Percentiles rank a stretch among this genome's conserved stretches.
Conservation (phyloP, 305 asterid genomes). For the Solanum hybrid region DNA sequence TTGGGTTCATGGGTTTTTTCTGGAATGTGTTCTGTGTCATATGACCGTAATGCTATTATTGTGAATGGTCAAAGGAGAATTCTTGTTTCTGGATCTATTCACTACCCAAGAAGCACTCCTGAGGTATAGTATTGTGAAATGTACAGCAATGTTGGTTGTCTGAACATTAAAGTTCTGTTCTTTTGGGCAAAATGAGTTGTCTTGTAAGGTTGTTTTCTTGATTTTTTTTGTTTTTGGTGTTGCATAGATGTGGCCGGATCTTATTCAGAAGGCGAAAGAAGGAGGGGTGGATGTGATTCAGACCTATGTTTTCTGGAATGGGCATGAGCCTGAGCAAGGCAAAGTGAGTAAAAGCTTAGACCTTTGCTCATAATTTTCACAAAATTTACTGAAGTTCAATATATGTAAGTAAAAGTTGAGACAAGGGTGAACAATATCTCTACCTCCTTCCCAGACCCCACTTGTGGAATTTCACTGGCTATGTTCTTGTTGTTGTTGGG, state of each 20-base stretch:
- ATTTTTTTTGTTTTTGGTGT: background rate
- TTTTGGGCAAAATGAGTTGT: background rate
- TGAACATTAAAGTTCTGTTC: background rate
- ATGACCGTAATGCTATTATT: slow-evolving; percentile 14
- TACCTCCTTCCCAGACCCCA: background rate
- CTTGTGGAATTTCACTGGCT: background rate
- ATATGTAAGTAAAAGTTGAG: background rate
- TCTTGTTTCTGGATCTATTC: slow-evolving; percentile 25
- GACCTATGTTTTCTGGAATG: slow-evolving; percentile 32
- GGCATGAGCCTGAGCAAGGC: slow-evolving; percentile 26
- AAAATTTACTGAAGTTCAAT: background rate
- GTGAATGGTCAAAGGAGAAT: slow-evolving; percentile 22
- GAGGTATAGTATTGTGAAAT: slow-evolving; percentile 12
- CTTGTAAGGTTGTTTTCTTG: background rate
- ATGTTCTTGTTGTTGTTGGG: background rate
- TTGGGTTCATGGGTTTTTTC: slow-evolving; percentile 7
- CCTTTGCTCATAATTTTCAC: background rate
- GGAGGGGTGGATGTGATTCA: slow-evolving; percentile 24
- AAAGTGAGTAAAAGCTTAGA: slow-evolving; percentile 1
- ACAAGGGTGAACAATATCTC: background rate
- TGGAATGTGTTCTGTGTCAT: slow-evolving; percentile 12
- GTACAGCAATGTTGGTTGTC: background rate
- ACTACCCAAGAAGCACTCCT: slow-evolving; percentile 25
- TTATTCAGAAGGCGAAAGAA: slow-evolving; percentile 21
- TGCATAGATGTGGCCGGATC: slow-evolving; percentile 25